A percentile compares a stretch with the other conserved stretches of the same genome.
Conservation (phyloP, 192 early-diverging fungal species). For the Coemansia asiatica region DNA sequence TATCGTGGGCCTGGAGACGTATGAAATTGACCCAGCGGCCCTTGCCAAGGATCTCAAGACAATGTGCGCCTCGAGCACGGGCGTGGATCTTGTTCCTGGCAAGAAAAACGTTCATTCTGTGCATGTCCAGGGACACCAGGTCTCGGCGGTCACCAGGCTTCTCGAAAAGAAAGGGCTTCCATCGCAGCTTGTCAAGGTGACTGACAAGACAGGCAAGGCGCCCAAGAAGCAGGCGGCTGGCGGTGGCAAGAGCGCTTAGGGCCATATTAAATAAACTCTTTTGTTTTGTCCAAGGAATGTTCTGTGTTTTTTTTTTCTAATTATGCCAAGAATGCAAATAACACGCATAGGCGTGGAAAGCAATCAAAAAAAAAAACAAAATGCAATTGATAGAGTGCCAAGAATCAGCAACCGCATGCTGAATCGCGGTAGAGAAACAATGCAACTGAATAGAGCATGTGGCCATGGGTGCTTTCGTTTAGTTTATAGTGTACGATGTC, state of each 20-base stretch:
- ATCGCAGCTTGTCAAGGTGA: constrained; percentile 21
- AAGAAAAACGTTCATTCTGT: constrained; percentile 36
- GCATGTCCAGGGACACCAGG: constrained; percentile 53
- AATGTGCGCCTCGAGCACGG: constrained; percentile 47
- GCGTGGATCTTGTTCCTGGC: constrained; percentile 36
- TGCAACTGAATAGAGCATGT: neutral
- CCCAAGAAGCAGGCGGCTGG: constrained; percentile 25
- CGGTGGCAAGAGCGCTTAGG: neutral
- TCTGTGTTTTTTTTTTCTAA: neutral
- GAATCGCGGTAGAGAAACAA: neutral
- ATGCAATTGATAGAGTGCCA: constrained; percentile 1
- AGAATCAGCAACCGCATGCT: neutral
- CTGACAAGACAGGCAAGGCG: constrained; percentile 48
- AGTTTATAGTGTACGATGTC: neutral
- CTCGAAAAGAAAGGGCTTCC: constrained; percentile 40
- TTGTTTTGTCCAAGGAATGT: neutral
- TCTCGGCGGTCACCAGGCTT: constrained; percentile 24
- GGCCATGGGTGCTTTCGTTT: neutral
- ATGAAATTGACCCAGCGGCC: constrained; percentile 31
- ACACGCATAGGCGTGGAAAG: neutral
- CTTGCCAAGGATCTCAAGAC: constrained; percentile 46
- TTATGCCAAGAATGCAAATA: neutral
- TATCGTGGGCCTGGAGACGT: constrained; percentile 38
- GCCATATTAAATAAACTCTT: no score
- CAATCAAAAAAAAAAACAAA: neutral